Evolutionary conservation across 371 early-diverging fungal genomes (phyloP).

Genomic region (Mortierella sp.): DNA sequence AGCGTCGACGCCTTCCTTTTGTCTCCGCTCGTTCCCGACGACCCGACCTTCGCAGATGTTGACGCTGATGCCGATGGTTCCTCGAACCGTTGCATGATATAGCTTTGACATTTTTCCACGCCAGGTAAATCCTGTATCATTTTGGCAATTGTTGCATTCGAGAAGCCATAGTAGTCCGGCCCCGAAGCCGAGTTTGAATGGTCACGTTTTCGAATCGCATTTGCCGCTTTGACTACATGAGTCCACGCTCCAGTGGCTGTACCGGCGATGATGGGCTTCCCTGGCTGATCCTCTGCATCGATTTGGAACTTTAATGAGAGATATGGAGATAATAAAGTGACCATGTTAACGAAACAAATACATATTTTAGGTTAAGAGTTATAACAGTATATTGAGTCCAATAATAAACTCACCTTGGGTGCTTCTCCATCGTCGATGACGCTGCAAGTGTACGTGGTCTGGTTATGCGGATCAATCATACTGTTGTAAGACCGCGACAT

Average conservation of each 20-base stretch:
- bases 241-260: constrained; percentile 95
- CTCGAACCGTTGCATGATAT: constrained; percentile 77
- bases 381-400: no score
- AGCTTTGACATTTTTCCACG: constrained; percentile 76
- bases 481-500: constrained; percentile 76
- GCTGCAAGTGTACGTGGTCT: constrained; percentile 81
- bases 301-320: constrained; percentile 74
- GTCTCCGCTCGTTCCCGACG: constrained; percentile 8
- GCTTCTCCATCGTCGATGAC: constrained; percentile 87
- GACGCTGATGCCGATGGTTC: constrained; percentile 33
- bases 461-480: constrained; percentile 79
- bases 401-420: constrained; percentile 65
- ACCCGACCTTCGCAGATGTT: not conserved
- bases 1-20: constrained; percentile 19
- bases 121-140: constrained; percentile 91
- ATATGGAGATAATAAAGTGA: not conserved
- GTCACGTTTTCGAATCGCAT: constrained; percentile 80
- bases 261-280: constrained; percentile 74
- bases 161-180: constrained; percentile 93
- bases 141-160: constrained; percentile 90
- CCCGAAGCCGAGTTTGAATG: constrained; percentile 89
- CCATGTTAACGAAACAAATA: not conserved
- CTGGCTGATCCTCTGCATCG: constrained; percentile 78
- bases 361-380: not conserved
- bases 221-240: constrained; percentile 81